Percentiles rank a stretch among this genome's conserved stretches.
Evolutionary conservation across 495 filamentous ascomycete genomes (phyloP).

Genomic region (Tetracladium setigerum): DNA sequence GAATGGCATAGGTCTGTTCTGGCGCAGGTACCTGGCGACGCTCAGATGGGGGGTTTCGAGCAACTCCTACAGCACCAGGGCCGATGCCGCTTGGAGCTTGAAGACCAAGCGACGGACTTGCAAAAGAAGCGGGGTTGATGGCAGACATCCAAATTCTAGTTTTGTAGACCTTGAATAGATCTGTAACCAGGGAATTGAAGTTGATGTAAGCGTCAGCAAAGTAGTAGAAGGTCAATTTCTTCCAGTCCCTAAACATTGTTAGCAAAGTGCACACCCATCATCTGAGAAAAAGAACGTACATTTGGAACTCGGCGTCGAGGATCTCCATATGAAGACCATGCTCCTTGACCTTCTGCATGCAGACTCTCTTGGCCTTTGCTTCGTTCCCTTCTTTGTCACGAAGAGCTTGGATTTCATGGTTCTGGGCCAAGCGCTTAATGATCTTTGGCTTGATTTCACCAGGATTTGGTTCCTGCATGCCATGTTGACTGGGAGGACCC

Average conservation of each 20-base stretch:
- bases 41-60: conserved; percentile 31
- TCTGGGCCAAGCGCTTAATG: conserved; percentile 88
- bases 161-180: conserved; percentile 98
- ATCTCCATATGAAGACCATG: conserved; percentile 97
- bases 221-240: conserved; percentile 98
- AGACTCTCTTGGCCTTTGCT: conserved; percentile 93
- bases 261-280: conserved; percentile 1
- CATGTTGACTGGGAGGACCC: conserved; percentile 62
- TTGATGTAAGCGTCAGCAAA: conserved; percentile 98
- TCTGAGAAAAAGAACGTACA: conserved; percentile 51
- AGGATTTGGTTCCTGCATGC: conserved; percentile 64
- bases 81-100: conserved; percentile 58
- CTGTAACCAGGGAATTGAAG: conserved; percentile 94
- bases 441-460: conserved; percentile 87
- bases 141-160: conserved; percentile 99
- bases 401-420: conserved; percentile 78
- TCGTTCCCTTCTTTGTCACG: conserved; percentile 96
- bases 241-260: conserved; percentile 71
- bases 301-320: conserved; percentile 97
- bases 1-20: conserved; percentile 34
- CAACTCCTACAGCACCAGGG: conserved; percentile 48
- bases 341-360: conserved; percentile 90
- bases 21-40: conserved; percentile 39
- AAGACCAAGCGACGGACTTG: conserved; percentile 68
- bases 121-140: conserved; percentile 95